Base-by-base conservation (phyloP, 2,329 filamentous ascomycete genomes). In the Neoarthrinium moseri region DNA sequence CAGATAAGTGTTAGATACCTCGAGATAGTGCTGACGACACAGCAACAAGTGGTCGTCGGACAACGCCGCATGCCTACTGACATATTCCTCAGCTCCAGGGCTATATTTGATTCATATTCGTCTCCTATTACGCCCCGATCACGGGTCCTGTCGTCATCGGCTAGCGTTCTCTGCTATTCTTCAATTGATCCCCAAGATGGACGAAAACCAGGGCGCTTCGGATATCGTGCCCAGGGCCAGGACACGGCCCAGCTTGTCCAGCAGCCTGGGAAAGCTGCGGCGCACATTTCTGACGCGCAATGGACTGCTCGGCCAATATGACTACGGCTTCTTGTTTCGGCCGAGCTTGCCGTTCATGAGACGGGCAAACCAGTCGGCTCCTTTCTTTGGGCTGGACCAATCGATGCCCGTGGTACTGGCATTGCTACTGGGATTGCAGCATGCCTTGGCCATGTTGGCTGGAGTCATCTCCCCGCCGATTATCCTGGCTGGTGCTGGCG, bases 281-380 rank as follows among this genome's bases (percentile, higher is more conserved):
- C 69, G 67, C 48, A 67, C 70, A 5, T 74, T 81, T 52, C 66
- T 75, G 44, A 82, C 78, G 36, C 83, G 73, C 50, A 78, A 91
- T 2, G 91, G 91, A 11, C 76, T 96, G 21, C 67, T 96, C 46
- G 91, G 91, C 51, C 77, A 83, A 57, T 96, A 96, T 67, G 87
- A 96, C 75, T 96, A 96, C 77, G 87, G 66, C 27, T 94, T 91
- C 60, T 83, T 96, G 32, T 95, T 96, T 74, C 82, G 73, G 18
- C 88, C 82, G 2, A 91, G 88, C 55, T 68, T 96, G 18, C 91
- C 91, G 0, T 96, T 96, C 66, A 83, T 94, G 75, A 83, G 79
- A 60, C 81, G 79, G 63, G 58, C 70, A 5, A 64, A 64, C 26
- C 67, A 70, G 52, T 71, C 76, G n/a, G 81, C 86, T 24, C 89